These are phyloP conservation scores for Ettlia oleoabundans DNA, from an alignment of 139 green algal species.

Conservation along the genomic window DNA sequence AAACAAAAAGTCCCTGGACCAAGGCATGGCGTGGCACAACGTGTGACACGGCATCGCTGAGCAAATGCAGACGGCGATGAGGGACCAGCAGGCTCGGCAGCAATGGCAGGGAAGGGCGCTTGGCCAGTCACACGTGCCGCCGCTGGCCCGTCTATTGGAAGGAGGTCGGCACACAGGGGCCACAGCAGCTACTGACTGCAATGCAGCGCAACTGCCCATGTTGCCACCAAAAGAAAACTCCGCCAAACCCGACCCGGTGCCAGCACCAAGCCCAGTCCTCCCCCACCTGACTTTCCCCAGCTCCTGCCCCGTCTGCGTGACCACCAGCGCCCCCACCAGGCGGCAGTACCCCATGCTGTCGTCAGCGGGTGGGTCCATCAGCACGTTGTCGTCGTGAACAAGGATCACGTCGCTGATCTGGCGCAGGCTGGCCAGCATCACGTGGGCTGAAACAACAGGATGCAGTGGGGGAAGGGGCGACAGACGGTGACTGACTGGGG, in stretches of 20 bases:
- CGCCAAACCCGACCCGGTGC: too few species aligned
- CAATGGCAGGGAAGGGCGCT: too few species aligned
- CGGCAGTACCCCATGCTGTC: slow-evolving; percentile 55
- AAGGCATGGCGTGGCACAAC: too few species aligned
- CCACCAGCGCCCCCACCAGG: slow-evolving; percentile 60
- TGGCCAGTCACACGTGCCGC: too few species aligned
- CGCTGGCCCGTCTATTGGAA: too few species aligned
- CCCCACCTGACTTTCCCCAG: neutral
- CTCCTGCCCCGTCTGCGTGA: neutral
- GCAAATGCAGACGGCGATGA: too few species aligned
- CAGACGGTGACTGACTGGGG: neutral
- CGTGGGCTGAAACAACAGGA: slow-evolving; percentile 42
- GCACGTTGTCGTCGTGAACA: slow-evolving; percentile 71
- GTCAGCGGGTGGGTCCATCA: slow-evolving; percentile 58
- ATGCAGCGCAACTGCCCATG: too few species aligned
- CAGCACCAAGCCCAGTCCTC: too few species aligned
- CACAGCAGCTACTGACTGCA: too few species aligned
- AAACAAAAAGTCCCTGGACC: slow-evolving; percentile 73
- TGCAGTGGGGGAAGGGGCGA: neutral
- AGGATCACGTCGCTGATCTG: slow-evolving; percentile 85
- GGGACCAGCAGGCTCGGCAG: neutral
- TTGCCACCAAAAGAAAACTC: neutral
- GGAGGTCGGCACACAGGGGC: too few species aligned
- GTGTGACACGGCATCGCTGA: too few species aligned
- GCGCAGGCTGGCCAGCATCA: slow-evolving; percentile 62